Percentiles rank a stretch among this genome's conserved stretches.
phyloP scores from a whole-genome alignment of 73 alveolate species.

The Breviolum minutum region DNA sequence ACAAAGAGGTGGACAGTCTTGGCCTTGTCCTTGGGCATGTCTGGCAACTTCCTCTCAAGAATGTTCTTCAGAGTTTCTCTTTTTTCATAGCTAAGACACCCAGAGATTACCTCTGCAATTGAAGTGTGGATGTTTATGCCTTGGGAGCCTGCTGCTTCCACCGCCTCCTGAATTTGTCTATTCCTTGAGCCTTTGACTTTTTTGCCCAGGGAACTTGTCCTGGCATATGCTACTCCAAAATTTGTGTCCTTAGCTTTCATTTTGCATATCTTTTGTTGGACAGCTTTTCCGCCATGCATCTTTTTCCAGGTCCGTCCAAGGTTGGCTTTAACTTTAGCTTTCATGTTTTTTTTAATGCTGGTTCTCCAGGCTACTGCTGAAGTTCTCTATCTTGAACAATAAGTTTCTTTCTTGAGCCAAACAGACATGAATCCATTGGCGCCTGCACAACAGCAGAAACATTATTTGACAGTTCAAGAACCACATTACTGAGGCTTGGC shows the following conservation, averaged over 20 bases:
- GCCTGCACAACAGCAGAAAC: too few relatives aligned
- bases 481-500: too few relatives aligned
- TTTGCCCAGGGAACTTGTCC: conserved; percentile 6
- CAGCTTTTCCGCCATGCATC: too few relatives aligned
- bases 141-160: background rate
- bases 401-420: too few relatives aligned
- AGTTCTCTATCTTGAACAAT: too few relatives aligned
- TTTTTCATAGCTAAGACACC: background rate
- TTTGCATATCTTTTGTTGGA: background rate
- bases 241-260: background rate
- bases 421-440: too few relatives aligned
- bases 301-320: background rate
- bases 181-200: conserved; percentile 7
- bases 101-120: conserved; percentile 5
- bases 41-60: conserved; percentile 6
- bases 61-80: background rate
- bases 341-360: too few relatives aligned
- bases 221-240: background rate
- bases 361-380: too few relatives aligned
- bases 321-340: too few relatives aligned
- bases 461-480: too few relatives aligned
- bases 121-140: background rate
- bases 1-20: background rate
- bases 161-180: background rate
- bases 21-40: background rate